Evolutionary conservation across 257 asterid genomes (phyloP).

Genomic region (Capsicum rhomboideum): DNA sequence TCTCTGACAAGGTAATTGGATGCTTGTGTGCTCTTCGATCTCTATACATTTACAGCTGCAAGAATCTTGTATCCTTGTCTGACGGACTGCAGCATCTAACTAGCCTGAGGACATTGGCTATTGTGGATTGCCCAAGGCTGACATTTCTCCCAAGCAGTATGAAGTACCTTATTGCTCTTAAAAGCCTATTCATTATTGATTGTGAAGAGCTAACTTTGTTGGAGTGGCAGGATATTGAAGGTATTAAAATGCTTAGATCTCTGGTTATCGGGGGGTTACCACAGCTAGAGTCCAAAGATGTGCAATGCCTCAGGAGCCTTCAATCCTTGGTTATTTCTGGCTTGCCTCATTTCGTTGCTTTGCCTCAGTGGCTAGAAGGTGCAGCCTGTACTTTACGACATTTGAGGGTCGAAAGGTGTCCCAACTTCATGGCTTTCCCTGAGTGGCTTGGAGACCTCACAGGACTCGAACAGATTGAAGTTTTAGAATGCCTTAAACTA

Average conservation of each 20-base stretch:
- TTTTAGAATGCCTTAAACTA: not conserved
- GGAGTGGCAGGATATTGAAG: constrained; percentile 4
- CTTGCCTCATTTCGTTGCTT: not conserved
- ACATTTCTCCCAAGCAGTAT: not conserved
- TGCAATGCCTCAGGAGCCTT: not conserved
- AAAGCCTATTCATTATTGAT: not conserved
- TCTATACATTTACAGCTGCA: not conserved
- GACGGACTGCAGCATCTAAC: not conserved
- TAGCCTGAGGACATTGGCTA: not conserved
- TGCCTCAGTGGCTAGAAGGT: not conserved
- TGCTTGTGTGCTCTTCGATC: not conserved
- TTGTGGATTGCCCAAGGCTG: not conserved
- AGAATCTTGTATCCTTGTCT: not conserved
- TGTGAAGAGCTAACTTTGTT: constrained; percentile 6
- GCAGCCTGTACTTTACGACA: not conserved
- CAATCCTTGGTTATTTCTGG: not conserved
- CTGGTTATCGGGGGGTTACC: not conserved
- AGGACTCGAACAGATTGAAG: not conserved
- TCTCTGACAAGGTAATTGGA: not conserved
- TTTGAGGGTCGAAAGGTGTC: not conserved
- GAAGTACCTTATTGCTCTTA: not conserved
- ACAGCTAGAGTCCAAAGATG: not conserved
- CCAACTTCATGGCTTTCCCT: not conserved
- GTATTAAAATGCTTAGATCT: not conserved
- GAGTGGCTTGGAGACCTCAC: not conserved